Evolutionary conservation across 1,284 basidiomycete genomes (phyloP).

Genomic region (Trichosporon sp.): DNA sequence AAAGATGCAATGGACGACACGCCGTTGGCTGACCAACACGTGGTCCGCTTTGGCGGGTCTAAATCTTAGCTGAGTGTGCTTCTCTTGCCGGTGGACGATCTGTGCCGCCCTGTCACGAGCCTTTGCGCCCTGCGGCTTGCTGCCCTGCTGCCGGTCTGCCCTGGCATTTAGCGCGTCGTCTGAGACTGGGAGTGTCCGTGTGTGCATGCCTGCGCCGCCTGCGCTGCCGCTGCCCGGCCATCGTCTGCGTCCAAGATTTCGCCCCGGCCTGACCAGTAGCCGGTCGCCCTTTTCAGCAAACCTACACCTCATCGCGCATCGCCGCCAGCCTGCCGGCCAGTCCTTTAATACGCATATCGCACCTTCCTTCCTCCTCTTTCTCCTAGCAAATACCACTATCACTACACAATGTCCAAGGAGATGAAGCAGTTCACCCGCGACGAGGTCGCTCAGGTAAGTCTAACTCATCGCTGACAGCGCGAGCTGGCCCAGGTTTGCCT

Average conservation of each 20-base stretch:
- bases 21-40: not conserved
- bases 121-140: too few relatives aligned
- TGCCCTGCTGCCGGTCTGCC: not conserved
- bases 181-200: not conserved
- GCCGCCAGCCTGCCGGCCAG: not conserved
- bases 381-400: conserved; percentile 4
- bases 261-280: conserved; percentile 1
- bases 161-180: not conserved
- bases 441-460: conserved; percentile 50
- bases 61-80: not conserved
- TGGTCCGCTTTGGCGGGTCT: not conserved
- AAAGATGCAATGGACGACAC: not conserved
- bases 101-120: conserved; percentile 1
- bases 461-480: not conserved
- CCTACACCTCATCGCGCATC: not conserved
- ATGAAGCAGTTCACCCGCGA: conserved; percentile 45
- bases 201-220: not conserved
- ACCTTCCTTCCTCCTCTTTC: not conserved
- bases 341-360: not conserved
- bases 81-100: not conserved
- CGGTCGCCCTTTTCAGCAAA: conserved; percentile 1
- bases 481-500: not conserved
- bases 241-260: not conserved
- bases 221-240: too few relatives aligned
- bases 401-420: conserved; percentile 10